phyloP scores from a whole-genome alignment of 2,329 filamentous ascomycete species.

The Phaeosphaeriaceae sp. region DNA sequence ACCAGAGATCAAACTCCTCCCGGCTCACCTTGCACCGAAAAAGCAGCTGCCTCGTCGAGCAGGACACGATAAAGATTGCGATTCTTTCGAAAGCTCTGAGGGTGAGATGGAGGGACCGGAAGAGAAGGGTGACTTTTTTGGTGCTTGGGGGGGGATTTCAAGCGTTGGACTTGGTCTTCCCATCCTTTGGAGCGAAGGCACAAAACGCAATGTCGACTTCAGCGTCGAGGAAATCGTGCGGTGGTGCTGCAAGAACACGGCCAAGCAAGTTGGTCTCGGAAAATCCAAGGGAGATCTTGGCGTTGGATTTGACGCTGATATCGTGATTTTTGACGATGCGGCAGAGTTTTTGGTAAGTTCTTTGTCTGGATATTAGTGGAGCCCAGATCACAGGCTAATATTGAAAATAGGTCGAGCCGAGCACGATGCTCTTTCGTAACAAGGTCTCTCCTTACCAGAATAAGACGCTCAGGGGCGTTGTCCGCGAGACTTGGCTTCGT shows the following conservation, averaged over 20 bases:
- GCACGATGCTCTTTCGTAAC: constrained; percentile 93
- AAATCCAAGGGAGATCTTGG: constrained; percentile 81
- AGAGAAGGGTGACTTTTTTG: constrained; percentile 82
- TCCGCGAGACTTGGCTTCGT: constrained; percentile 84
- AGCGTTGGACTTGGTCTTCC: constrained; percentile 91
- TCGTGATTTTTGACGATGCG: constrained; percentile 91
- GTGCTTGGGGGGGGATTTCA: constrained; percentile 94
- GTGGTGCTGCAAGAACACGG: constrained; percentile 86
- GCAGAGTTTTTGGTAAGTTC: constrained; percentile 72
- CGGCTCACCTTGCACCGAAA: constrained; percentile 67
- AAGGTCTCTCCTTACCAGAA: constrained; percentile 91
- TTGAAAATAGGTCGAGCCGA: constrained; percentile 52
- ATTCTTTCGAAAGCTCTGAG: constrained; percentile 35
- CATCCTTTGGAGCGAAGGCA: constrained; percentile 82
- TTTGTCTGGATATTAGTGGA: not conserved
- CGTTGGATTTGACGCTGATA: constrained; percentile 85
- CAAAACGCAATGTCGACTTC: constrained; percentile 62
- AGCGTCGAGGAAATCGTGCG: constrained; percentile 79
- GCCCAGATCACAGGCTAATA: not conserved
- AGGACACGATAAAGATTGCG: constrained; percentile 47
- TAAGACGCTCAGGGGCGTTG: constrained; percentile 76
- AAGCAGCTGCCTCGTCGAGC: constrained; percentile 38
- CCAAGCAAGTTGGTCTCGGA: constrained; percentile 83
- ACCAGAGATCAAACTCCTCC: constrained; percentile 88
- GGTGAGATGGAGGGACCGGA: constrained; percentile 49